Evolutionary conservation across 345 rosid genomes (phyloP).

Genomic region (Ceriops zippeliana): DNA sequence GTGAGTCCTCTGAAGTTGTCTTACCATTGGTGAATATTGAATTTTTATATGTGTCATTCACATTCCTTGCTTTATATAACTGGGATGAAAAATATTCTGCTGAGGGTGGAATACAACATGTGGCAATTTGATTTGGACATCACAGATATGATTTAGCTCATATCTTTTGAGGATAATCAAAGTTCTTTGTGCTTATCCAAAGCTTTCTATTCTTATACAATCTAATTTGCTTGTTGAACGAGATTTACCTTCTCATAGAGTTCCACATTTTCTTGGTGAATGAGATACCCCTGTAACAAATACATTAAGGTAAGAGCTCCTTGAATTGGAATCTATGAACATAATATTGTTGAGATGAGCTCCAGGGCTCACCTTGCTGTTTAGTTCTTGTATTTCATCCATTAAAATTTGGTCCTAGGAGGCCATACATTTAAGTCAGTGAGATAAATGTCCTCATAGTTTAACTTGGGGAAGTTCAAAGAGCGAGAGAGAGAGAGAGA

Average conservation of each 20-base stretch:
- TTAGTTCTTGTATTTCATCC: conserved; percentile 61
- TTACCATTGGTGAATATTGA: conserved; percentile 45
- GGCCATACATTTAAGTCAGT: conserved; percentile 7
- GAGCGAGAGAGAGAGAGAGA: neutral
- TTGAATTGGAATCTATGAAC: conserved; percentile 14
- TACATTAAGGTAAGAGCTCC: conserved; percentile 15
- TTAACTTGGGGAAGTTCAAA: conserved; percentile 7
- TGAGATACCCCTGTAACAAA: conserved; percentile 49
- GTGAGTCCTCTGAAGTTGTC: conserved; percentile 46
- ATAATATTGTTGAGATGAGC: conserved; percentile 2
- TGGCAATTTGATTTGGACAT: conserved; percentile 11
- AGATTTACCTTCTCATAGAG: conserved; percentile 67
- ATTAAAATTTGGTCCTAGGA: conserved; percentile 57
- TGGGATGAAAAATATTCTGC: conserved; percentile 21
- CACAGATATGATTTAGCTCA: conserved; percentile 7
- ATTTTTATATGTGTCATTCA: conserved; percentile 33
- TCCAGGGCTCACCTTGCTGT: conserved; percentile 42
- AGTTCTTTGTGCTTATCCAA: conserved; percentile 10
- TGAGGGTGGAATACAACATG: conserved; percentile 30
- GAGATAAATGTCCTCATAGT: conserved; percentile 12
- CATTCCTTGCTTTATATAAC: conserved; percentile 46
- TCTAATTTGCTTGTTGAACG: conserved; percentile 45
- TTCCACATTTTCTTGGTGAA: conserved; percentile 64
- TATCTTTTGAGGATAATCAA: conserved; percentile 10
- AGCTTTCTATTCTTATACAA: conserved; percentile 37